Percentiles rank a stretch among this genome's conserved stretches.
Conservation (phyloP, 2,329 filamentous ascomycete genomes). For the Xylaria arbuscula region DNA sequence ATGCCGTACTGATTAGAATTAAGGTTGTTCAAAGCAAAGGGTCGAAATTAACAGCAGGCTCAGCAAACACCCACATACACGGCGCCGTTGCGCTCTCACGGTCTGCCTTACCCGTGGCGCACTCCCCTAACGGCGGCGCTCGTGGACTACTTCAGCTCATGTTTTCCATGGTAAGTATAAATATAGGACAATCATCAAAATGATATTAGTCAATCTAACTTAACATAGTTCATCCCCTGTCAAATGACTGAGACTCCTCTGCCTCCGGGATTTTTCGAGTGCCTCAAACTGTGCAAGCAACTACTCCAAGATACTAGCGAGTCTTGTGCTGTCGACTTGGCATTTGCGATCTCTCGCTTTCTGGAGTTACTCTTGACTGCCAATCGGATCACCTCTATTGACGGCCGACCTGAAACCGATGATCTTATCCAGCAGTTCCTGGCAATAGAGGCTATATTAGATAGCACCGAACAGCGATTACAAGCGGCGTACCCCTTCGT, state of each 20-base stretch:
- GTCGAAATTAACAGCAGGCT: constrained; percentile 58
- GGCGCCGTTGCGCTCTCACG: constrained; percentile 70
- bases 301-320: constrained; percentile 51
- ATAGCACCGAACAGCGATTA: constrained; percentile 53
- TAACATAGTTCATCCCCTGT: constrained; percentile 58
- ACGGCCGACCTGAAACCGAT: constrained; percentile 52
- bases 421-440: constrained; percentile 55
- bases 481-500: constrained; percentile 54
- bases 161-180: constrained; percentile 62
- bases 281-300: constrained; percentile 54
- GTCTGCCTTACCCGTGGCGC: constrained; percentile 55
- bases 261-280: constrained; percentile 58
- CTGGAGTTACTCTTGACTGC: constrained; percentile 55
- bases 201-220: constrained; percentile 24
- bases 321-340: constrained; percentile 55
- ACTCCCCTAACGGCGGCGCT: constrained; percentile 57
- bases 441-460: constrained; percentile 55
- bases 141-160: constrained; percentile 66
- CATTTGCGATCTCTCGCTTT: constrained; percentile 55
- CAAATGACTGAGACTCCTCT: constrained; percentile 55
- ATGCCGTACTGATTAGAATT: constrained; percentile 35
- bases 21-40: constrained; percentile 58
- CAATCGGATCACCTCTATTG: constrained; percentile 51
- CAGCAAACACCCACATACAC: constrained; percentile 68
- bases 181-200: neutral